These are phyloP conservation scores for Viola odorata DNA, from an alignment of 345 rosid species.

Conservation along the genomic window DNA sequence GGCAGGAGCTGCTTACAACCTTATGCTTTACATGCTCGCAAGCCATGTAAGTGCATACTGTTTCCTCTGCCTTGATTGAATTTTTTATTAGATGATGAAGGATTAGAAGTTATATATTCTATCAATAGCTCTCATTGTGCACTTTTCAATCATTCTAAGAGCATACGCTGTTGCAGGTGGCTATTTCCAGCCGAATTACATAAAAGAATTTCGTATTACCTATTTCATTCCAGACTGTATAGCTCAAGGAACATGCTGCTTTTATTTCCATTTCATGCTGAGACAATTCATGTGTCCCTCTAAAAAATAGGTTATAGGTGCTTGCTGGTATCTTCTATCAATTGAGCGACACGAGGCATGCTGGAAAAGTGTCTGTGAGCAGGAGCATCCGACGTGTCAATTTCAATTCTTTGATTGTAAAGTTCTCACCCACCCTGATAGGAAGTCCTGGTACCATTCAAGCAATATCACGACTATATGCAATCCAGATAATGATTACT, in stretches of 20 bases:
- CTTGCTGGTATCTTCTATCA: slow-evolving; percentile 91
- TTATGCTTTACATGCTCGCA: slow-evolving; percentile 88
- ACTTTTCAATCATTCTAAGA: too few species aligned
- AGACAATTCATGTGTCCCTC: not conserved
- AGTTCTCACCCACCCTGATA: slow-evolving; percentile 24
- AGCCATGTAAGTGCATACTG: slow-evolving; percentile 67
- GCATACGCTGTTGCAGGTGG: too few species aligned
- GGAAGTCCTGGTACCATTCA: slow-evolving; percentile 51
- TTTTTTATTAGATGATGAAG: too few species aligned
- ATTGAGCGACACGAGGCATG: slow-evolving; percentile 81
- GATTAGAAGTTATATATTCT: too few species aligned
- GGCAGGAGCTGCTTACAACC: slow-evolving; percentile 96
- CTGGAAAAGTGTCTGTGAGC: slow-evolving; percentile 62
- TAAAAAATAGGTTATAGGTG: slow-evolving; percentile 69
- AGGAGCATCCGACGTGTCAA: slow-evolving; percentile 44
- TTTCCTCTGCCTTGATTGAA: not conserved
- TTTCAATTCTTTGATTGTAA: slow-evolving; percentile 64
- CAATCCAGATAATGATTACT: slow-evolving; percentile 36
- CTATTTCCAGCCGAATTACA: too few species aligned
- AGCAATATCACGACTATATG: slow-evolving; percentile 64
- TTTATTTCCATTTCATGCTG: too few species aligned
- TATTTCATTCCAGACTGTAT: too few species aligned
- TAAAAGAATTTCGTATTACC: too few species aligned
- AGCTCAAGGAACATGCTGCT: too few species aligned
- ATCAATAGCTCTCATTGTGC: too few species aligned